phyloP scores from a whole-genome alignment of 495 filamentous ascomycete genomes.

The Aspergillus mulundensis region DNA sequence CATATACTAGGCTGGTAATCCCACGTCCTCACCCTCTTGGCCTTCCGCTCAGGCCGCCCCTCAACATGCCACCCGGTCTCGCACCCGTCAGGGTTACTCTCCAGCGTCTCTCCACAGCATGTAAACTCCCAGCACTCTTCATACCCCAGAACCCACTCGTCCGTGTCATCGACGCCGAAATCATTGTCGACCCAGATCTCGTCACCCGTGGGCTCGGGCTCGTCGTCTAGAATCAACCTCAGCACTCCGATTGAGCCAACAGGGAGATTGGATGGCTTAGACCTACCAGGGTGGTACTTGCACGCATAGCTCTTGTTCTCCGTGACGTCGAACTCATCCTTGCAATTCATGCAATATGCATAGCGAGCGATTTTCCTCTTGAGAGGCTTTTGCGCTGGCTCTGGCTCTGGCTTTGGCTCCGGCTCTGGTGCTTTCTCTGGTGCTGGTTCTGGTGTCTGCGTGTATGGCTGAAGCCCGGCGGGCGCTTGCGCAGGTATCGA shows the following conservation, averaged over 20 bases:
- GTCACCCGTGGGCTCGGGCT: not conserved
- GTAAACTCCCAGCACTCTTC: not conserved
- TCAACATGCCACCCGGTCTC: not conserved
- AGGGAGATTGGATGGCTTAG: no score
- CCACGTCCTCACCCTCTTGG: not conserved
- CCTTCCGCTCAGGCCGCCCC: not conserved
- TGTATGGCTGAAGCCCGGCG: no score
- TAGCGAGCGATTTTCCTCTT: not conserved
- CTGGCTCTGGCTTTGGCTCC: not conserved
- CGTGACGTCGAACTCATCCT: constrained; percentile 1
- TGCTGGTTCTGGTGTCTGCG: no score
- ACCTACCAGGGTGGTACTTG: constrained; percentile 2
- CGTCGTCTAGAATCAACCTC: not conserved
- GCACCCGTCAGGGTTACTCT: not conserved
- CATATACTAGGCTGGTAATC: not conserved
- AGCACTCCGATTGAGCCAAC: no score
- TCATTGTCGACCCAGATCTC: not conserved
- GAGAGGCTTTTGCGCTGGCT: not conserved
- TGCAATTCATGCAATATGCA: not conserved
- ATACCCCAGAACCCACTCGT: not conserved
- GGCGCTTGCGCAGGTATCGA: no score
- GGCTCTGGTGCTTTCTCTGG: not conserved
- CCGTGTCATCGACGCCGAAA: not conserved
- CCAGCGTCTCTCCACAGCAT: not conserved
- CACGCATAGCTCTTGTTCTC: constrained; percentile 3